Evolutionary conservation across 2,329 filamentous ascomycete species (phyloP).

Genomic region (Clarireedia paspali): DNA sequence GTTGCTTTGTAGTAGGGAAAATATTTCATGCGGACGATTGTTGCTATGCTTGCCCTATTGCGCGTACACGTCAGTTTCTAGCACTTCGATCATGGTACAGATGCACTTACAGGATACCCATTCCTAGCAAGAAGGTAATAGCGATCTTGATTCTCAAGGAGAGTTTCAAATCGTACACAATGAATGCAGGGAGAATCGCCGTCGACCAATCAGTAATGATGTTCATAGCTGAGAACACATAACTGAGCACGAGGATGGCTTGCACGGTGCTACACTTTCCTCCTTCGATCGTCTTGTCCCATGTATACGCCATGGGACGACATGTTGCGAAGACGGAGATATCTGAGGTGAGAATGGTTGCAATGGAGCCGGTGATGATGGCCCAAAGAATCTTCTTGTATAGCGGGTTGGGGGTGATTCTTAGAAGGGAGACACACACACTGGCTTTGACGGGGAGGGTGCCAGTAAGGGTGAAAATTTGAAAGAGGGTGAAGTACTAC

Average conservation of each 20-base stretch:
- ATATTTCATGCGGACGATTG: constrained; percentile 1
- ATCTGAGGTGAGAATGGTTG: background rate
- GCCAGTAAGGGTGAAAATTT: background rate
- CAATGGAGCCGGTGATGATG: background rate
- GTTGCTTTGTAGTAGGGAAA: background rate
- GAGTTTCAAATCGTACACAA: constrained; percentile 1
- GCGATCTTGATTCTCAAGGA: background rate
- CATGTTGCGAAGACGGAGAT: constrained; percentile 1
- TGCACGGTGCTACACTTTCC: constrained; percentile 4
- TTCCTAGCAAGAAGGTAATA: background rate
- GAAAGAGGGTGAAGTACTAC: constrained; percentile 6
- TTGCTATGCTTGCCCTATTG: background rate
- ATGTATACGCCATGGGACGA: constrained; percentile 3
- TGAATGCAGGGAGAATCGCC: background rate
- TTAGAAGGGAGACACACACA: constrained; percentile 2
- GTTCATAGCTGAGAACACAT: constrained; percentile 1
- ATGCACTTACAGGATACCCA: background rate
- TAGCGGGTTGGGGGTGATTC: background rate
- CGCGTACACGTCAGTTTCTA: background rate
- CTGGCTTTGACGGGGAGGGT: constrained; percentile 4
- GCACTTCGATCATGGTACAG: background rate
- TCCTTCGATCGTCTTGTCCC: background rate
- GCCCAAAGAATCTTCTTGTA: constrained; percentile 1
- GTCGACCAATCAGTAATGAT: constrained; percentile 4
- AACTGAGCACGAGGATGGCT: constrained; percentile 3